A percentile compares a stretch with the other conserved stretches of the same genome.
Conservation (phyloP, 1,284 basidiomycete genomes). For the Ganoderma resinaceum region DNA sequence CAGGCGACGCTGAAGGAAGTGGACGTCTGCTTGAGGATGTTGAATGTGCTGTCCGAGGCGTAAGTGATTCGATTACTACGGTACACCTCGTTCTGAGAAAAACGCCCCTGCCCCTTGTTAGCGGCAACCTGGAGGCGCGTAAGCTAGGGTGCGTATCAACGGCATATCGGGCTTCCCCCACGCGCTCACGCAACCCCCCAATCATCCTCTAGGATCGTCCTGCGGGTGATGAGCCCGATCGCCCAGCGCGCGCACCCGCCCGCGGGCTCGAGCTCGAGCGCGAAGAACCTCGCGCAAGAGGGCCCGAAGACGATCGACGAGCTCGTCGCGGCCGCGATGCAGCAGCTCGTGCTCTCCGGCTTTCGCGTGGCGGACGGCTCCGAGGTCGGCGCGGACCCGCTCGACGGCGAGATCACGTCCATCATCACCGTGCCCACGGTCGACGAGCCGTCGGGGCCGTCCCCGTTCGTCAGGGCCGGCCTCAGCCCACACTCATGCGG, state of each 20-base stretch:
- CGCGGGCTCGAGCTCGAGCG: not conserved
- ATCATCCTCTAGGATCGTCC: not conserved
- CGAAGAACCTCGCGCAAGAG: not conserved
- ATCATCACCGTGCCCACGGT: not conserved
- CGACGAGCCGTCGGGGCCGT: not conserved
- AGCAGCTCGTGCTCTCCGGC: not conserved
- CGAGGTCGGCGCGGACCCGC: not conserved
- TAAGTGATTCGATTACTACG: conserved; percentile 37
- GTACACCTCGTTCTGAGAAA: conserved; percentile 22
- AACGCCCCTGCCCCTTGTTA: not conserved
- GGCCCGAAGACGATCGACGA: conserved; percentile 7
- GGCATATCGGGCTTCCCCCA: too few relatives aligned
- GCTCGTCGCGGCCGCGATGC: not conserved
- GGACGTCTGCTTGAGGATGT: conserved; percentile 62
- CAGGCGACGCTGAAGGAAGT: conserved; percentile 70
- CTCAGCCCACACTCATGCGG: not conserved
- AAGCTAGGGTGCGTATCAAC: conserved; percentile 34
- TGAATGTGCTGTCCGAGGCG: conserved; percentile 53
- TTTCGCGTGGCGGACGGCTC: not conserved
- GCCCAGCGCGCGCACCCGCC: too few relatives aligned
- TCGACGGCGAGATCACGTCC: not conserved
- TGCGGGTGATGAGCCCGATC: conserved; percentile 1
- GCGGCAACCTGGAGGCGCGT: conserved; percentile 41
- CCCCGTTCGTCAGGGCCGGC: not conserved
- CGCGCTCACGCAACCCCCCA: too few relatives aligned